Conservation (phyloP, 1,284 basidiomycete genomes). For the Marasmius sp. region DNA sequence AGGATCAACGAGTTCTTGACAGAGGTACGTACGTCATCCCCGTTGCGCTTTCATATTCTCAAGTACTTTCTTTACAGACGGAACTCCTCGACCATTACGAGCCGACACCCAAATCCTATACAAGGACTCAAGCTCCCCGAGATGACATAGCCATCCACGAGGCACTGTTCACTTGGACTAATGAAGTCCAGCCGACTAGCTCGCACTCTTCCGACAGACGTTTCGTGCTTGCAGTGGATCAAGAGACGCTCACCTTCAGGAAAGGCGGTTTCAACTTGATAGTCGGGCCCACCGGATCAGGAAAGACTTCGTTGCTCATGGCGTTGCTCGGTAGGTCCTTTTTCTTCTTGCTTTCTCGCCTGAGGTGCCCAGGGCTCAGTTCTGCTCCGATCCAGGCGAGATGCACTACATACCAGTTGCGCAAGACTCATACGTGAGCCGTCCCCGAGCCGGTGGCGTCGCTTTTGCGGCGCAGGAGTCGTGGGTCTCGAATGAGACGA, state of each 20-base stretch:
- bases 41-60: background rate
- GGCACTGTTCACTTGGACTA: slow-evolving; percentile 14
- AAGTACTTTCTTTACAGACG: slow-evolving; percentile 24
- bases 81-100: slow-evolving; percentile 40
- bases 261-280: slow-evolving; percentile 50
- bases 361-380: background rate
- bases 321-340: slow-evolving; percentile 42
- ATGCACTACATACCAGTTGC: slow-evolving; percentile 49
- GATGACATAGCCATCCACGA: slow-evolving; percentile 26
- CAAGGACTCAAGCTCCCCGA: background rate
- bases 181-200: slow-evolving; percentile 6
- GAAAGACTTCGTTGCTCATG: slow-evolving; percentile 44
- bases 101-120: background rate
- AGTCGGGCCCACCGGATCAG: slow-evolving; percentile 42
- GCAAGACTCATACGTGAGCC: slow-evolving; percentile 49
- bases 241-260: slow-evolving; percentile 41
- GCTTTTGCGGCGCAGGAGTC: slow-evolving; percentile 67
- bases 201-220: background rate
- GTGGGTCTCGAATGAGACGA: slow-evolving; percentile 64
- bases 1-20: slow-evolving; percentile 38
- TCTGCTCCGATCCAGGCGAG: slow-evolving; percentile 28
- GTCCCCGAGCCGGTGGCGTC: slow-evolving; percentile 56
- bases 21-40: slow-evolving; percentile 16
- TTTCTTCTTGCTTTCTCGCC: background rate
- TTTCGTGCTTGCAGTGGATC: slow-evolving; percentile 40